Percentiles rank a stretch among this genome's conserved stretches.
Evolutionary conservation across 352 stramenopile genomes (phyloP).

Genomic region (Globisporangium emineosum): DNA sequence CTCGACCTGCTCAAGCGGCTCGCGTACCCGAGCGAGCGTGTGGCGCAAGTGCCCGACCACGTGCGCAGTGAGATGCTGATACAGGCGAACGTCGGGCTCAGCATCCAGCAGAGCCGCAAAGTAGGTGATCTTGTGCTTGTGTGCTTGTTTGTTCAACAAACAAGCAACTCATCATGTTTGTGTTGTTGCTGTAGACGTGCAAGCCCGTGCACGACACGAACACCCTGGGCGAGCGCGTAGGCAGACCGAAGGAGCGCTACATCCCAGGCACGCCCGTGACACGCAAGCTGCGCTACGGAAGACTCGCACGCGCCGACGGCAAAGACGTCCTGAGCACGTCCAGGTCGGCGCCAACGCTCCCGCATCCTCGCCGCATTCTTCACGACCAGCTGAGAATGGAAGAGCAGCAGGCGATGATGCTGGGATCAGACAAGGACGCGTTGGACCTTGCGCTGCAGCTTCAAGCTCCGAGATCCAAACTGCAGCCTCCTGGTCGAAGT

Average conservation of each 20-base stretch:
- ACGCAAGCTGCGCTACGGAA: constrained; percentile 40
- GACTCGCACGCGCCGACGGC: constrained; percentile 30
- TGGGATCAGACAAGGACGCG: constrained; percentile 15
- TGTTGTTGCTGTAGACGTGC: neutral
- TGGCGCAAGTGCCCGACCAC: constrained; percentile 11
- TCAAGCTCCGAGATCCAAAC: neutral
- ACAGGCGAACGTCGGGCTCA: constrained; percentile 20
- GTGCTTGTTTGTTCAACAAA: neutral
- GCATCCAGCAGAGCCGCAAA: constrained; percentile 12
- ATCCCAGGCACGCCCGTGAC: constrained; percentile 35
- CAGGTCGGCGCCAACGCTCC: constrained; percentile 25
- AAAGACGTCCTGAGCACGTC: constrained; percentile 23
- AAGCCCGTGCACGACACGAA: constrained; percentile 27
- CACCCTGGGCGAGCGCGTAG: constrained; percentile 36
- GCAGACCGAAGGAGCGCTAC: constrained; percentile 26
- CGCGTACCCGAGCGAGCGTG: constrained; percentile 3
- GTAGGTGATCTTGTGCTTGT: neutral
- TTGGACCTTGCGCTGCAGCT: constrained; percentile 17
- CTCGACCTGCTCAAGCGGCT: constrained; percentile 57
- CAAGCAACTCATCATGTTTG: neutral
- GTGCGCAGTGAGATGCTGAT: constrained; percentile 53
- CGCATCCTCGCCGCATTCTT: constrained; percentile 14
- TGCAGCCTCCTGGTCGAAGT: neutral
- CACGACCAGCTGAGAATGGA: constrained; percentile 21
- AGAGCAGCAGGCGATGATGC: constrained; percentile 4